These are phyloP conservation scores for Manihot esculenta DNA, from an alignment of 441 rosid species.

Conservation along the genomic window DNA sequence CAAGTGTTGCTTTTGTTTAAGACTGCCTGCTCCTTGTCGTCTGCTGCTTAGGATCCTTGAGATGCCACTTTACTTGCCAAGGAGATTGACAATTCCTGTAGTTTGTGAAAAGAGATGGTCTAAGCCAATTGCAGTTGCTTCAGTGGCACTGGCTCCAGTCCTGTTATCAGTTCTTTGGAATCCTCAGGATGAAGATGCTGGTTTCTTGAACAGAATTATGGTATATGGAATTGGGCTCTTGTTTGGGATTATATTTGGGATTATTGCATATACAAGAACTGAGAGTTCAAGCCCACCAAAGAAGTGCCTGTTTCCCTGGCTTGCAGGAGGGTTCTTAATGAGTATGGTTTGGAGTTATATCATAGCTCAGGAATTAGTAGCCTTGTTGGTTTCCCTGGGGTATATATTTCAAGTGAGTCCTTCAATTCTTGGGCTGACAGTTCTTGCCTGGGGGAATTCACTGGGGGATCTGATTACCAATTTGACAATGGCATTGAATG, in stretches of 20 bases:
- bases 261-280: constrained; percentile 49
- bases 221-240: constrained; percentile 48
- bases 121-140: constrained; percentile 58
- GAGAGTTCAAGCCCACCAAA: constrained; percentile 59
- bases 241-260: constrained; percentile 46
- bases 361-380: constrained; percentile 80
- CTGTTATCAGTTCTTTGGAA: constrained; percentile 54
- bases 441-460: constrained; percentile 94
- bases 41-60: constrained; percentile 41
- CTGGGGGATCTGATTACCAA: constrained; percentile 76
- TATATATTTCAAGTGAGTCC: constrained; percentile 57
- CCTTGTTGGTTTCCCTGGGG: constrained; percentile 65
- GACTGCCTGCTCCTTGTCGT: constrained; percentile 31
- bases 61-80: constrained; percentile 65
- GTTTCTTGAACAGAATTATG: constrained; percentile 24
- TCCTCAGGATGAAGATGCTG: constrained; percentile 30
- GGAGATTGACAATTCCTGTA: constrained; percentile 83
- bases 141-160: constrained; percentile 64
- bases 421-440: constrained; percentile 73
- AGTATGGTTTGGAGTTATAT: constrained; percentile 85
- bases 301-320: constrained; percentile 66
- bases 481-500: constrained; percentile 58
- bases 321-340: constrained; percentile 86
- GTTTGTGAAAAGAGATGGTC: constrained; percentile 68
- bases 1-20: constrained; percentile 27